A percentile compares a stretch with the other conserved stretches of the same genome.
These are phyloP conservation scores for Symbiodinium natans DNA, from an alignment of 73 alveolate genomes.

Conservation along the genomic window DNA sequence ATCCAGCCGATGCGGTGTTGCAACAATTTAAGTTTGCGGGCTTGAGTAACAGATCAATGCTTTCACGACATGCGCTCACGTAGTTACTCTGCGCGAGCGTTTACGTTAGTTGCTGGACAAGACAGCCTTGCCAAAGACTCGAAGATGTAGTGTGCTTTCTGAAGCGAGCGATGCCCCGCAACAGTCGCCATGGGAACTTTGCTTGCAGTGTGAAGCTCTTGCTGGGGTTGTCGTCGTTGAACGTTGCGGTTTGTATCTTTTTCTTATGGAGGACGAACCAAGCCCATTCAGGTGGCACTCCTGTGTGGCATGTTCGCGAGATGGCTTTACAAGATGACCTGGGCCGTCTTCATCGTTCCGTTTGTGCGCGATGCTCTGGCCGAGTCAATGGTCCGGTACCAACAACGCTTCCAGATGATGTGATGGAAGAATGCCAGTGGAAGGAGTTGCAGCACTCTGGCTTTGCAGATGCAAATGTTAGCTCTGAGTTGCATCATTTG, in stretches of 20 bases:
- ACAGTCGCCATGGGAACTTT: background rate
- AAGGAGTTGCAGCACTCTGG: background rate
- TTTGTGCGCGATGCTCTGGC: constrained; percentile 7
- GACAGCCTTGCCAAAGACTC: too few relatives aligned
- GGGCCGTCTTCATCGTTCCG: background rate
- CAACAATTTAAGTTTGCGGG: too few relatives aligned
- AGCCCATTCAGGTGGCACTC: background rate
- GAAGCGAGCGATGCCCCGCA: background rate
- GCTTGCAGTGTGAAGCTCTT: background rate
- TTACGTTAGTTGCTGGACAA: too few relatives aligned
- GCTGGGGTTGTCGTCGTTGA: background rate
- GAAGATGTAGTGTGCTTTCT: too few relatives aligned
- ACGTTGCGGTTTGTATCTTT: background rate
- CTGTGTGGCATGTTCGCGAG: background rate
- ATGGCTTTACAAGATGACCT: background rate
- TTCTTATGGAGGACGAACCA: background rate
- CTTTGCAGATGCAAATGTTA: background rate
- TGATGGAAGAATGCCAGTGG: background rate
- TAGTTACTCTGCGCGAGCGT: too few relatives aligned
- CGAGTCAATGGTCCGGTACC: constrained; percentile 36
- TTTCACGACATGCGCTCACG: too few relatives aligned
- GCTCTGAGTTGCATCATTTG: background rate
- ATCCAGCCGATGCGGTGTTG: too few relatives aligned
- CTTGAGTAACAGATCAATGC: too few relatives aligned
- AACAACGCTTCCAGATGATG: constrained; percentile 7